Conservation (phyloP, 495 filamentous ascomycete species). For the Daldinia decipiens region DNA sequence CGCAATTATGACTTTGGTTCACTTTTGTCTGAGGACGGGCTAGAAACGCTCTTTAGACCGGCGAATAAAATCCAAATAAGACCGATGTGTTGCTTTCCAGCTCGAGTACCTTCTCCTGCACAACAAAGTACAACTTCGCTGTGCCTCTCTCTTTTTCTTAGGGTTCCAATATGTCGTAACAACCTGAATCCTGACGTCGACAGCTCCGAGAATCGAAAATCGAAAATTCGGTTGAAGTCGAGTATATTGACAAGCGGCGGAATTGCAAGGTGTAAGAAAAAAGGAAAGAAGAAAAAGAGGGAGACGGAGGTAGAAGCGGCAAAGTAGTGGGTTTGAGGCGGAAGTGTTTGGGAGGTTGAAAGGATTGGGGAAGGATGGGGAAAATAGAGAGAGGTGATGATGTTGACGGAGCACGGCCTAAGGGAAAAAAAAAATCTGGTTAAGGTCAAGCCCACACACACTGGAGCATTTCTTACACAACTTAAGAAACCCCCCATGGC, state of each 20-base stretch:
- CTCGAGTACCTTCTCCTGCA: constrained; percentile 40
- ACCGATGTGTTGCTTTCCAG: constrained; percentile 30
- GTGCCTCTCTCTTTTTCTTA: constrained; percentile 40
- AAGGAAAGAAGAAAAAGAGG: constrained; percentile 43
- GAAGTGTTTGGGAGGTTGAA: constrained; percentile 44
- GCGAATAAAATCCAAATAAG: constrained; percentile 14
- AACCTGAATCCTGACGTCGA: constrained; percentile 39
- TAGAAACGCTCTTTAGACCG: constrained; percentile 6
- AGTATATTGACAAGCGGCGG: constrained; percentile 35
- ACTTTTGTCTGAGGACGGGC: constrained; percentile 7
- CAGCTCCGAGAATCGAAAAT: constrained; percentile 27
- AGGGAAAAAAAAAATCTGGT: constrained; percentile 13
- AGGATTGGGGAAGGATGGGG: constrained; percentile 36
- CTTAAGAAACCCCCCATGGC: neutral
- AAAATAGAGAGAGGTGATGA: constrained; percentile 42
- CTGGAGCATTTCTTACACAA: constrained; percentile 1
- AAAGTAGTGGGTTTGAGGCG: constrained; percentile 33
- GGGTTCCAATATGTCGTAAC: constrained; percentile 25
- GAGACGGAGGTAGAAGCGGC: constrained; percentile 41
- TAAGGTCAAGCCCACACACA: constrained; percentile 37
- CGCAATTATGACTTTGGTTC: constrained; percentile 18
- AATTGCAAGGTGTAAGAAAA: constrained; percentile 39
- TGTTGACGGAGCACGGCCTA: constrained; percentile 35
- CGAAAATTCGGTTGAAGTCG: constrained; percentile 35
- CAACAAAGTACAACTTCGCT: constrained; percentile 41